Base-by-base conservation (phyloP, 2,329 filamentous ascomycete genomes). In the Colletotrichum plurivorum region DNA sequence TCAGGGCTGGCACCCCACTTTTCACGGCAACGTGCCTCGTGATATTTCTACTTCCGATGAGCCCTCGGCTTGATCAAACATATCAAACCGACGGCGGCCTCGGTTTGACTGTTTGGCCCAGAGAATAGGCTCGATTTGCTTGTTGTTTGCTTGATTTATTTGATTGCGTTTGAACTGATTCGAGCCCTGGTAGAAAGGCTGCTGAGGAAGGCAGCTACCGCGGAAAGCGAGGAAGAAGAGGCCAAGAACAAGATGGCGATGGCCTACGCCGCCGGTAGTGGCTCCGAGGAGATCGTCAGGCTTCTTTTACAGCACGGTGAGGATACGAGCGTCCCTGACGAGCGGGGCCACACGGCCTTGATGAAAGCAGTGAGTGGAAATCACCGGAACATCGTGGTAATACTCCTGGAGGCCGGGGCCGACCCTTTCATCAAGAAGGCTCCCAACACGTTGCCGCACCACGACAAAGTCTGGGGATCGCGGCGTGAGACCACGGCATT, bases 361-460 rank as follows among this genome's bases (percentile, higher is more conserved):
- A 78, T 83, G 59, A 8, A 69, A n/a, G 81, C 81, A 13, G 79
- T 79, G 4, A 65, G 5, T 5, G 71, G 69, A 9, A 80, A 81
- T 48, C 75, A 78, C 67, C 63, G 67, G 13, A 69, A 66, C 4
- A 75, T 75, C 41, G 75, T 79, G 3, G 69, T 56, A 10, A 63
- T 72, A 3, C 71, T 84, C 5, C 70, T 84, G 5, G 70, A 76
- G 12, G 80, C 79, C 39, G 82, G 79, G 10, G 78, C 80, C 2
- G 70, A 79, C 51, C 77, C 79, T 0, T 62, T 79, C 3, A 75
- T 46, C 9, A 16, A 41, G 36, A 36, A 31, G 52, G n/a, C 20
- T 13, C 76, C 0, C 16, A 58, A 6, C 79, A 77, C 58, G 73
- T 18, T 10, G 16, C 18, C 18, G n/a, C 27, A 49, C 9, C n/a